These are phyloP conservation scores for Fusarium oligoseptatum DNA, from an alignment of 2,329 filamentous ascomycete species.

Conservation along the genomic window DNA sequence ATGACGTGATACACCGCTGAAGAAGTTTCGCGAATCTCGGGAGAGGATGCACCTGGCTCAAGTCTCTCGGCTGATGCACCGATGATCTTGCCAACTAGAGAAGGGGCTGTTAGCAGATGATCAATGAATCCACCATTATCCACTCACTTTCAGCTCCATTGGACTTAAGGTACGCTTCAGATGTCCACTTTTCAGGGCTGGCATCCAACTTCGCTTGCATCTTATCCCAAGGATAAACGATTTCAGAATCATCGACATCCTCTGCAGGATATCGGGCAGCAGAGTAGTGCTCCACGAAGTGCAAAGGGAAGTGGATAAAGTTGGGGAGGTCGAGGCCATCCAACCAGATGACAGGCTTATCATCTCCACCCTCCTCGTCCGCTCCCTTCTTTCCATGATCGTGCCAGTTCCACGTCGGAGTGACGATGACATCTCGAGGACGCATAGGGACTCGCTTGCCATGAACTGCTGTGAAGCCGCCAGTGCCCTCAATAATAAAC, in stretches of 20 bases:
- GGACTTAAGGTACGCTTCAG: neutral
- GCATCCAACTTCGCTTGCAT: conserved; percentile 60
- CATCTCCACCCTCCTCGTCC: conserved; percentile 45
- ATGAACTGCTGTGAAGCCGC: conserved; percentile 68
- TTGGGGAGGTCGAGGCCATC: conserved; percentile 67
- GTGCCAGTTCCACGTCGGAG: conserved; percentile 70
- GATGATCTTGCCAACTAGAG: conserved; percentile 53
- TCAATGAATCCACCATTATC: neutral
- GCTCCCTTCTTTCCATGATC: conserved; percentile 69
- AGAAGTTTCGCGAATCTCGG: conserved; percentile 60
- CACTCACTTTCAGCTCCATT: neutral
- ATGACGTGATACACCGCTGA: conserved; percentile 68
- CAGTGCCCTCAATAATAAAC: conserved; percentile 68
- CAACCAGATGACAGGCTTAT: conserved; percentile 67
- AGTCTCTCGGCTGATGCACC: conserved; percentile 63
- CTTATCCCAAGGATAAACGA: conserved; percentile 62
- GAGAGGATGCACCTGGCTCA: conserved; percentile 52
- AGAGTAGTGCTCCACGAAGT: conserved; percentile 66
- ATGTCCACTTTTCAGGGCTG: conserved; percentile 8
- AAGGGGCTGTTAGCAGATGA: neutral
- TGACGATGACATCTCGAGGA: conserved; percentile 68
- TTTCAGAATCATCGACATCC: conserved; percentile 55
- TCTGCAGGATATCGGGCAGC: conserved; percentile 60
- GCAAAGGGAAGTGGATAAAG: conserved; percentile 63
- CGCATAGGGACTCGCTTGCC: conserved; percentile 64